phyloP scores from a whole-genome alignment of 805 yeast genomes.

The Clavispora phyllophila region DNA sequence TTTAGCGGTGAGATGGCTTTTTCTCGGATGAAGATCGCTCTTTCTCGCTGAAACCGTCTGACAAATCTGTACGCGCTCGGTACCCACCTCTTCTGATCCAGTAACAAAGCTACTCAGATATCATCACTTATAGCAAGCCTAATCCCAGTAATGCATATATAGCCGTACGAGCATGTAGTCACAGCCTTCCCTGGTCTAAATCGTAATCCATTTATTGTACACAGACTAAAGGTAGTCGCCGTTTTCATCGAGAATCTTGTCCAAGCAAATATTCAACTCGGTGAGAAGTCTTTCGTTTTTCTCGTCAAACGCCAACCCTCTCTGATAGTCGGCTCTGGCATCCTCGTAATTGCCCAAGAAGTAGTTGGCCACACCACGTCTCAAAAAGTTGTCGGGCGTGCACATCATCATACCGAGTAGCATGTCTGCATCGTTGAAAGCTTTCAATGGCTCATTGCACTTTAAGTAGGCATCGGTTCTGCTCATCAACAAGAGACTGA shows the following conservation, averaged over 20 bases:
- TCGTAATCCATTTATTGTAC: background rate
- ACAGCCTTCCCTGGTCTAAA: background rate
- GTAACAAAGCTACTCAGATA: no score
- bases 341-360: constrained; percentile 59
- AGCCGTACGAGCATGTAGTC: no score
- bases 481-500: constrained; percentile 60
- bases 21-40: no score
- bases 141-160: no score
- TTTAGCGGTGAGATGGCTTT: no score
- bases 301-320: constrained; percentile 65
- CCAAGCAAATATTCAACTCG: constrained; percentile 44
- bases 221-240: constrained; percentile 42
- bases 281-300: constrained; percentile 44
- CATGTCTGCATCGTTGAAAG: constrained; percentile 66
- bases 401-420: constrained; percentile 53
- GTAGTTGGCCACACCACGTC: constrained; percentile 61
- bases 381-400: constrained; percentile 64
- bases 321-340: constrained; percentile 63
- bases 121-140: no score
- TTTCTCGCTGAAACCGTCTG: no score
- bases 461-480: constrained; percentile 66
- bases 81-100: no score
- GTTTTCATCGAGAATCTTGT: constrained; percentile 50
- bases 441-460: constrained; percentile 49
- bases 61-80: no score